Percentiles rank a stretch among this genome's conserved stretches.
Evolutionary conservation across 2,329 filamentous ascomycete genomes (phyloP).

Genomic region (Trichoderma atroviride): DNA sequence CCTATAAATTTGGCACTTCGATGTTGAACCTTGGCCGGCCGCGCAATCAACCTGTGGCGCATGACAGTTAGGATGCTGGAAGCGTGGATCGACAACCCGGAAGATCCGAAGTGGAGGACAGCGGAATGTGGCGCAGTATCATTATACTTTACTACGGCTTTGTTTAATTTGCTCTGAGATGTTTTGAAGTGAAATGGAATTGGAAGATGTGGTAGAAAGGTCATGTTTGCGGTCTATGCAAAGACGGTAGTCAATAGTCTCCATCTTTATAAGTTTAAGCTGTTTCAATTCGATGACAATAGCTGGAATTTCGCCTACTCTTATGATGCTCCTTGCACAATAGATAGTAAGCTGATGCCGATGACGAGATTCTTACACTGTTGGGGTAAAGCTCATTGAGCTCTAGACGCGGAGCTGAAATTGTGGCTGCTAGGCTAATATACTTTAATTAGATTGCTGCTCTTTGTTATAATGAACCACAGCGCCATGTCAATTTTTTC

Average conservation of each 20-base stretch:
- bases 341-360: not conserved
- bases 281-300: too few relatives aligned
- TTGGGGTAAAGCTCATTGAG: not conserved
- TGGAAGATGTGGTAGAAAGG: not conserved
- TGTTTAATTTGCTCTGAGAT: not conserved
- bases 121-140: constrained; percentile 1
- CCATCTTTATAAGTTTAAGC: not conserved
- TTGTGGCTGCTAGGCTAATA: constrained; percentile 10
- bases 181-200: not conserved
- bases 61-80: not conserved
- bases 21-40: not conserved
- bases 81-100: not conserved
- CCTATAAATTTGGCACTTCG: too few relatives aligned
- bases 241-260: not conserved
- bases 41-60: not conserved
- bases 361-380: constrained; percentile 19
- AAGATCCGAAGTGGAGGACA: constrained; percentile 6
- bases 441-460: not conserved
- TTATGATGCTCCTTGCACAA: too few relatives aligned
- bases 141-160: not conserved
- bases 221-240: not conserved
- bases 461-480: not conserved
- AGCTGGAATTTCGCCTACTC: too few relatives aligned
- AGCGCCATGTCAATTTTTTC: not conserved
- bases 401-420: not conserved